Evolutionary conservation across 2,329 filamentous ascomycete genomes (phyloP), one percentile per base, ranked within the genome.

Genomic region (Dothistroma pini): DNA sequence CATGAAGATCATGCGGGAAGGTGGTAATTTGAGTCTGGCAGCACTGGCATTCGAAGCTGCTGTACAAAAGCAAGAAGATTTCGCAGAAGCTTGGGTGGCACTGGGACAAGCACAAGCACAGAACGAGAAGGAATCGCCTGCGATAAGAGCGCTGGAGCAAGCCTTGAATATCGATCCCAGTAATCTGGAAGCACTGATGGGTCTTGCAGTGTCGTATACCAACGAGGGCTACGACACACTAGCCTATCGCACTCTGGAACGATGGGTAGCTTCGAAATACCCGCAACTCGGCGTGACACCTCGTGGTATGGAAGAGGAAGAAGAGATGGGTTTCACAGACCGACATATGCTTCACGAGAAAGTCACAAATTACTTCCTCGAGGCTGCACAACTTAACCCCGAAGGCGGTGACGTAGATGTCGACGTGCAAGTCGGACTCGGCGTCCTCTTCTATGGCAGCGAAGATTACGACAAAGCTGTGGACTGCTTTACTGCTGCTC

Each of bases 391-490:
- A 71, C 85, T 97, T 54, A 95, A 91, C 32, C 95, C 95, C 0
- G 88, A 91, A 54, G 95, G 93, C 63, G 91, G 92, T 71, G 91
- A 95, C 71, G 97, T 99, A 90, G 96, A 99, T 72, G 95, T 95
- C 0, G 95, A 99, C 74, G 95, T 99, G 8, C 96, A 99, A 77
- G 95, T 99, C 61, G 95, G 95, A 0, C 83, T 99, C 1, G 96
- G 96, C 38, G 95, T 99, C 4, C 84, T 99, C 16, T 97, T 99
- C 80, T 99, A 99, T 78, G 95, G 93, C 56, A 92, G 91, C 32
- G 95, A 99, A 77, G 93, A 97, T 74, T 97, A 97, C 79, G 91
- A 95, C 74, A 99, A 99, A 80, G 95, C 95, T 0, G 93, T 99
- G 41, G 95, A 99, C 80, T 99, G 96, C 81, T 99, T 99, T 84